Conservation (phyloP, 306 rosid species). For the Medicago arabica region DNA sequence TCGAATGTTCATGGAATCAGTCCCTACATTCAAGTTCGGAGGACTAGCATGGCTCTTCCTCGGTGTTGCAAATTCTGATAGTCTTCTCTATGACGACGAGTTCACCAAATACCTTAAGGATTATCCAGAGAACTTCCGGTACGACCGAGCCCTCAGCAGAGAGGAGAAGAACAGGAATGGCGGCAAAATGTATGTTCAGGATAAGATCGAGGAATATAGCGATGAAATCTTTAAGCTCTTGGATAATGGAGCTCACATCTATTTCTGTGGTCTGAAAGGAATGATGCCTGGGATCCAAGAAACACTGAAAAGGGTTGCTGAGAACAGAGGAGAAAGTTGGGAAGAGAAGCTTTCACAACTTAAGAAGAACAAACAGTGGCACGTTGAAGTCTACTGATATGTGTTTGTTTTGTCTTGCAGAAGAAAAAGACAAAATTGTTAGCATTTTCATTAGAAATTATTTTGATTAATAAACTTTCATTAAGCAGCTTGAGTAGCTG, state of each 20-base stretch:
- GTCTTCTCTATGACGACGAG: conserved; percentile 89
- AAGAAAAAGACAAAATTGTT: not conserved
- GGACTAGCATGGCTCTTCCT: conserved; percentile 98
- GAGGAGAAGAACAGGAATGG: conserved; percentile 88
- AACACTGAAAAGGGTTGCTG: conserved; percentile 88
- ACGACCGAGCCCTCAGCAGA: conserved; percentile 78
- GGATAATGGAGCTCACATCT: conserved; percentile 92
- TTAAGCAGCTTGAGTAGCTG: conserved; percentile 43
- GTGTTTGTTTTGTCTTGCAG: not conserved
- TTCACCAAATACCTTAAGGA: conserved; percentile 84
- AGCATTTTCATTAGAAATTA: conserved; percentile 8
- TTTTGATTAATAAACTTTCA: conserved; percentile 40
- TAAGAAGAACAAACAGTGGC: conserved; percentile 99
- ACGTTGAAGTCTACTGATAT: conserved; percentile 91
- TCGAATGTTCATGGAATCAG: conserved; percentile 95
- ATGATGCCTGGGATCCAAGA: conserved; percentile 99
- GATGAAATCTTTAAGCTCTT: conserved; percentile 84
- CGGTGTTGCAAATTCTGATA: conserved; percentile 88
- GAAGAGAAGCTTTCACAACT: conserved; percentile 88
- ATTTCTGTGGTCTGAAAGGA: conserved; percentile 95
- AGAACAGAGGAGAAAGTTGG: conserved; percentile 89
- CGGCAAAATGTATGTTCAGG: conserved; percentile 98
- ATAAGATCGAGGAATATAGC: conserved; percentile 94
- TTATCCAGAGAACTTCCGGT: conserved; percentile 84
- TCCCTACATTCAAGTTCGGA: conserved; percentile 77